Conservation (phyloP, 805 yeast genomes). For the Priceomyces medius region DNA sequence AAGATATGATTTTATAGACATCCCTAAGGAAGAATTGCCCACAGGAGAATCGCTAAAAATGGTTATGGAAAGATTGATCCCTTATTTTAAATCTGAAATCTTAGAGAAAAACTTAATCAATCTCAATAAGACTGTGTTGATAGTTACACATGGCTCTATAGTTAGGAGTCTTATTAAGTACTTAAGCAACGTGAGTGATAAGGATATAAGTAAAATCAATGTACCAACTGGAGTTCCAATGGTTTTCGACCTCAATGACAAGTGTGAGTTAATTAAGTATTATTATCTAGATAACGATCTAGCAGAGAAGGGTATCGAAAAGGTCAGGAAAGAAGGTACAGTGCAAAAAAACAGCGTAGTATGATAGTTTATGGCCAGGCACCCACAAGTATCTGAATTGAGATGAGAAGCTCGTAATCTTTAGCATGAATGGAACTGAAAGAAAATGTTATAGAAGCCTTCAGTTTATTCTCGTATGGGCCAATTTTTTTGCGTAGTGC, state of each 20-base stretch:
- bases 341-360: no score
- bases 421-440: no score
- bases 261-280: conserved; percentile 25
- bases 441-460: no score
- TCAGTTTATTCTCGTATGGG: no score
- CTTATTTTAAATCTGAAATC: conserved; percentile 32
- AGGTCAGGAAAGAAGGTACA: conserved; percentile 30
- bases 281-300: conserved; percentile 42
- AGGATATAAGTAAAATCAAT: conserved; percentile 38
- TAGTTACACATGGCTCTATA: conserved; percentile 45
- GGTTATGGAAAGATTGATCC: conserved; percentile 40
- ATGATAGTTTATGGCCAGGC: no score
- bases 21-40: conserved; percentile 25
- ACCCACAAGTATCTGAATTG: no score
- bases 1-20: conserved; percentile 26
- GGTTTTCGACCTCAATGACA: conserved; percentile 39
- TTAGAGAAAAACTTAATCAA: conserved; percentile 21
- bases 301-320: conserved; percentile 38
- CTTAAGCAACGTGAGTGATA: conserved; percentile 34
- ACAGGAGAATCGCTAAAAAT: conserved; percentile 39
- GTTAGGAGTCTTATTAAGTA: conserved; percentile 42
- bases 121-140: conserved; percentile 29
- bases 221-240: conserved; percentile 47
- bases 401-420: no score
- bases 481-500: no score